These are phyloP conservation scores for Kodamaea neixiangensis DNA, from an alignment of 805 yeast species.

Conservation along the genomic window DNA sequence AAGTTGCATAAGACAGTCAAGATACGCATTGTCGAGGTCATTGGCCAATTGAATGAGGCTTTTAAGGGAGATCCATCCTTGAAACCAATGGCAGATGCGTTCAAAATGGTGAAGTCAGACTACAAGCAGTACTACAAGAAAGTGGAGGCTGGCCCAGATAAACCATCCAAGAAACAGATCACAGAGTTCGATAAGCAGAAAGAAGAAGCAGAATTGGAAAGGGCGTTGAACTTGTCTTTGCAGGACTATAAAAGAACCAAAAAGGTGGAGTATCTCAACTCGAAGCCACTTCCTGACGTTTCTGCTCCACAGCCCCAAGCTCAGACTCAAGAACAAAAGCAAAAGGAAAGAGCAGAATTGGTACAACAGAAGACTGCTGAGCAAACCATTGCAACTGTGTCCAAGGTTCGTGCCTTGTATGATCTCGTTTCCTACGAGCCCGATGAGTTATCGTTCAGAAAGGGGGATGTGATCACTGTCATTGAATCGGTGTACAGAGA, in stretches of 20 bases:
- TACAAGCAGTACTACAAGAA: conserved; percentile 34
- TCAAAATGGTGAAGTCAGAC: conserved; percentile 45
- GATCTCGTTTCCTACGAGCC: conserved; percentile 77
- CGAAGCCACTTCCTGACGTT: conserved; percentile 40
- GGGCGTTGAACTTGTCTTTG: conserved; percentile 73
- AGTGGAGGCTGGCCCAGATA: conserved; percentile 41
- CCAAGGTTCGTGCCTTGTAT: conserved; percentile 81
- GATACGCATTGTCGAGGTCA: conserved; percentile 61
- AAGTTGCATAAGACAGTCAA: conserved; percentile 69
- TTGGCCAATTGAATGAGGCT: conserved; percentile 63
- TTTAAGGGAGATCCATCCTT: conserved; percentile 78
- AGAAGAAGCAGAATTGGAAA: conserved; percentile 81
- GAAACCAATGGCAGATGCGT: conserved; percentile 65
- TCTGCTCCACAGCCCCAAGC: conserved; percentile 18
- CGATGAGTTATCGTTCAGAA: conserved; percentile 83
- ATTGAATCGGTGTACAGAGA: conserved; percentile 86
- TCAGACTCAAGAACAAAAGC: conserved; percentile 11
- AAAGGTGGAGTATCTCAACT: conserved; percentile 25
- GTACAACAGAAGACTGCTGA: conserved; percentile 19
- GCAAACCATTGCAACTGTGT: conserved; percentile 47
- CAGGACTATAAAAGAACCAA: conserved; percentile 55
- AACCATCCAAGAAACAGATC: conserved; percentile 58
- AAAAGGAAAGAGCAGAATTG: background rate
- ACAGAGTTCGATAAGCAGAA: conserved; percentile 45
- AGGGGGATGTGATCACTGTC: conserved; percentile 86